Evolutionary conservation across 495 filamentous ascomycete genomes (phyloP).

Genomic region (Rusavskia elegans): DNA sequence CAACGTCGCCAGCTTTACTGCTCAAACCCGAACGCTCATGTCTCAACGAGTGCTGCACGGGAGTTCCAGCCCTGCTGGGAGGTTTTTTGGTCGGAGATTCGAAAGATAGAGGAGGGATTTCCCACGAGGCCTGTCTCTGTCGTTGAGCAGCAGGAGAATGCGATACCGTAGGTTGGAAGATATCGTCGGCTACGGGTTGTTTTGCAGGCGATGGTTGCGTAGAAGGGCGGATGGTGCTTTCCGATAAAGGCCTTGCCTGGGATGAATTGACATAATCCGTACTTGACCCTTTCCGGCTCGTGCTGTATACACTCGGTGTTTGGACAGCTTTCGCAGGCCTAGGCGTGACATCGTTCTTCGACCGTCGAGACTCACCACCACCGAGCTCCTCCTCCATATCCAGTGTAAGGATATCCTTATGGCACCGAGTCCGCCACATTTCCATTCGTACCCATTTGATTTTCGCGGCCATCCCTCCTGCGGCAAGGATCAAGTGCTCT

Average conservation of each 20-base stretch:
- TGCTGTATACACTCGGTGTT: slow-evolving; percentile 7
- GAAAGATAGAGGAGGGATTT: slow-evolving; percentile 31
- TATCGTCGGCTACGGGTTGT: slow-evolving; percentile 14
- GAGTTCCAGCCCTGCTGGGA: not conserved
- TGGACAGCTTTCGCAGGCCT: not conserved
- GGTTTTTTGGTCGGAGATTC: slow-evolving; percentile 5
- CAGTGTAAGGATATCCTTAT: slow-evolving; percentile 70
- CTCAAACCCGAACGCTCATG: slow-evolving; percentile 7
- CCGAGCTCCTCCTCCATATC: slow-evolving; percentile 65
- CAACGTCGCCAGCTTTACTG: slow-evolving; percentile 2
- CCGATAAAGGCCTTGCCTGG: slow-evolving; percentile 14
- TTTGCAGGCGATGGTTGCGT: slow-evolving; percentile 14
- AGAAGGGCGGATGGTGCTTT: slow-evolving; percentile 12
- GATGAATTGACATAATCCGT: not conserved
- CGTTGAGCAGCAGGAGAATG: slow-evolving; percentile 27
- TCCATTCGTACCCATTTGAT: slow-evolving; percentile 87
- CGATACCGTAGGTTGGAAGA: slow-evolving; percentile 16
- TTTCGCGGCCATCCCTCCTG: slow-evolving; percentile 72
- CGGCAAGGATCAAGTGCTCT: slow-evolving; percentile 71
- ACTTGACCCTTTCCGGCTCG: not conserved
- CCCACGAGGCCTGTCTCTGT: slow-evolving; percentile 32
- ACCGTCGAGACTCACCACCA: not conserved
- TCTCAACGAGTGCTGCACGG: not conserved
- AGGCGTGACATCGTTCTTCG: not conserved
- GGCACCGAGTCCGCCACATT: slow-evolving; percentile 82